Evolutionary conservation across 2,329 filamentous ascomycete species (phyloP).

Genomic region (Verticillium dahliae): DNA sequence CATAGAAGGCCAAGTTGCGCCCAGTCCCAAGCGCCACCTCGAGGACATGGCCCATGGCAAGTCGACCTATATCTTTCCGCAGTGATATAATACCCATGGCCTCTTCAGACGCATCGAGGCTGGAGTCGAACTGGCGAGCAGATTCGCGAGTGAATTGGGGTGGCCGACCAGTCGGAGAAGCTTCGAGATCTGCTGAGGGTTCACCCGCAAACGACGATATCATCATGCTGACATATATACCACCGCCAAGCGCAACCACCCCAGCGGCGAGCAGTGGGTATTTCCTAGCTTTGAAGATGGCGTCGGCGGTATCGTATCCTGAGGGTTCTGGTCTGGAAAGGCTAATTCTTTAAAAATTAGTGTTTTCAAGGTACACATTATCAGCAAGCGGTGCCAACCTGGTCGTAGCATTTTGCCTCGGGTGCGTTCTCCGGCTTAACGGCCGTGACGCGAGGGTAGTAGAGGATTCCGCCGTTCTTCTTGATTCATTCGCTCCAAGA

Average conservation of each 20-base stretch:
- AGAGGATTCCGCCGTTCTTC: neutral
- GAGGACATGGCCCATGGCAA: conserved; percentile 50
- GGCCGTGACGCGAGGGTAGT: neutral
- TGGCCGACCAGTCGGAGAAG: conserved; percentile 40
- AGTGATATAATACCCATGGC: conserved; percentile 48
- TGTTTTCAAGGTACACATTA: neutral
- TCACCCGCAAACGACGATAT: conserved; percentile 4
- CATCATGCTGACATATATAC: conserved; percentile 8
- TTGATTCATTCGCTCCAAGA: neutral
- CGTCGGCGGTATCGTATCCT: conserved; percentile 6
- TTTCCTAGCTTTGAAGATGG: conserved; percentile 8
- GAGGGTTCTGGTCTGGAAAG: neutral
- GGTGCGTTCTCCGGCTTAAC: neutral
- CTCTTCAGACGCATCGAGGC: conserved; percentile 50
- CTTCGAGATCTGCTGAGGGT: conserved; percentile 19
- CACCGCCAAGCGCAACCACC: conserved; percentile 7
- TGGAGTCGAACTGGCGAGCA: conserved; percentile 51
- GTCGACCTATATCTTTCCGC: conserved; percentile 38
- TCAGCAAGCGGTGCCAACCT: neutral
- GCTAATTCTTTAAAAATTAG: neutral
- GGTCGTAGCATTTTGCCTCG: neutral
- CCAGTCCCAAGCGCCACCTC: conserved; percentile 59
- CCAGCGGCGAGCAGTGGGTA: conserved; percentile 7
- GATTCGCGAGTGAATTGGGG: conserved; percentile 36
- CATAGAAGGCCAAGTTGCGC: conserved; percentile 52